These are phyloP conservation scores for Beauveria sp. DNA, from an alignment of 2,329 filamentous ascomycete species.

Conservation along the genomic window DNA sequence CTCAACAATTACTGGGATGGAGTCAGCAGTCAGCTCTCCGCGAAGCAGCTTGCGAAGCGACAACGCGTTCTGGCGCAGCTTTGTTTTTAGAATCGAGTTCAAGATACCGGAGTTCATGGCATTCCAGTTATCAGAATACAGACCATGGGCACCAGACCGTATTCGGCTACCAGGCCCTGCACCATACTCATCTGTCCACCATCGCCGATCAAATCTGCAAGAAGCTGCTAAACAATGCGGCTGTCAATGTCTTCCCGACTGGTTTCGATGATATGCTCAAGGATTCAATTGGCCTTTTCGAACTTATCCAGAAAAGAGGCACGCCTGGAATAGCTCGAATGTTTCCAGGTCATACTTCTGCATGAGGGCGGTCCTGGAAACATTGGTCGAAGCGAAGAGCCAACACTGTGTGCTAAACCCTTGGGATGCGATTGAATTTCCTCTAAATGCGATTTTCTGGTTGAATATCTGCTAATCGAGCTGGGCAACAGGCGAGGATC, in stretches of 20 bases:
- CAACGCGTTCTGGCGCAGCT: slow-evolving; percentile 80
- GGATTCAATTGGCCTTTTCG: slow-evolving; percentile 84
- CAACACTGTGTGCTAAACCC: slow-evolving; percentile 76
- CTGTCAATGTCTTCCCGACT: slow-evolving; percentile 62
- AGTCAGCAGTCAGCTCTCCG: slow-evolving; percentile 15
- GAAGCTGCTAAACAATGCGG: slow-evolving; percentile 62
- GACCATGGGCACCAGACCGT: slow-evolving; percentile 53
- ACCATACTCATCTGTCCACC: slow-evolving; percentile 94
- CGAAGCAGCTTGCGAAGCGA: slow-evolving; percentile 52
- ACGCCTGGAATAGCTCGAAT: slow-evolving; percentile 82
- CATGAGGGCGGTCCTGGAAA: slow-evolving; percentile 85
- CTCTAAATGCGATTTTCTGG: slow-evolving; percentile 72
- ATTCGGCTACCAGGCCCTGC: slow-evolving; percentile 76
- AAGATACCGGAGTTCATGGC: slow-evolving; percentile 63
- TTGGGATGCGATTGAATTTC: slow-evolving; percentile 78
- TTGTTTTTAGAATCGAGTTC: slow-evolving; percentile 70
- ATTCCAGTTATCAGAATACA: slow-evolving; percentile 58
- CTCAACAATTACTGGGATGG: slow-evolving; percentile 32
- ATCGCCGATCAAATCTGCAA: slow-evolving; percentile 63
- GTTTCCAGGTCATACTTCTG: slow-evolving; percentile 67
- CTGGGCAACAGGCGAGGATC: slow-evolving; percentile 54
- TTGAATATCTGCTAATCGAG: slow-evolving; percentile 77
- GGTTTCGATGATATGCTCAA: slow-evolving; percentile 76
- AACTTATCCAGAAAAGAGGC: slow-evolving; percentile 95
- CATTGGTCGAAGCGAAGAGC: slow-evolving; percentile 88